Evolutionary conservation across 257 asterid genomes (phyloP).

Genomic region (Ophiorrhiza pumila): DNA sequence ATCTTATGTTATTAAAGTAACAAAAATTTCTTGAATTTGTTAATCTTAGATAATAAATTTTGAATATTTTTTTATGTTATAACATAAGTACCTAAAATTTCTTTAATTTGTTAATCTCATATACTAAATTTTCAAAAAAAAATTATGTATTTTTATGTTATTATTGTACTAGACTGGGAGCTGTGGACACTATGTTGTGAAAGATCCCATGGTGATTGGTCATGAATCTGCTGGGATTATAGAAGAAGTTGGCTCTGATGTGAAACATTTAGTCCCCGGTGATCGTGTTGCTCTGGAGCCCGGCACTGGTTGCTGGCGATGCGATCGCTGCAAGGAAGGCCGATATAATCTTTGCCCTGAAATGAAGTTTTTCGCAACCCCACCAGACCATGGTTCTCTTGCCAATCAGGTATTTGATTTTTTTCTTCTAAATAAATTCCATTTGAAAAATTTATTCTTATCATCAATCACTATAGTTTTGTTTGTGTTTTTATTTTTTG

Average conservation of each 20-base stretch:
- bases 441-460: no score
- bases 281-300: slow-evolving; percentile 27
- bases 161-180: not conserved
- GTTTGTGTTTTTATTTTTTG: no score
- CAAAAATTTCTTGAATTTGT: no score
- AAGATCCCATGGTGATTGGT: slow-evolving; percentile 28
- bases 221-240: slow-evolving; percentile 30
- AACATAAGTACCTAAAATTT: not conserved
- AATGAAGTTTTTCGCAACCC: slow-evolving; percentile 28
- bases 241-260: slow-evolving; percentile 28
- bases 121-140: no score
- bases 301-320: slow-evolving; percentile 24
- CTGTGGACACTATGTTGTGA: slow-evolving; percentile 21
- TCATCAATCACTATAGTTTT: no score
- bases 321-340: slow-evolving; percentile 25
- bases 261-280: slow-evolving; percentile 13
- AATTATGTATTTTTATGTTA: no score
- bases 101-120: not conserved
- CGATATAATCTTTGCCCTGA: slow-evolving; percentile 25
- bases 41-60: no score
- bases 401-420: slow-evolving; percentile 27
- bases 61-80: no score
- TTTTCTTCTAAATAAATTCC: not conserved
- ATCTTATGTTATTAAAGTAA: not conserved
- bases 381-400: slow-evolving; percentile 28